Base-by-base conservation (phyloP, 345 rosid species). In the Populus alba region DNA sequence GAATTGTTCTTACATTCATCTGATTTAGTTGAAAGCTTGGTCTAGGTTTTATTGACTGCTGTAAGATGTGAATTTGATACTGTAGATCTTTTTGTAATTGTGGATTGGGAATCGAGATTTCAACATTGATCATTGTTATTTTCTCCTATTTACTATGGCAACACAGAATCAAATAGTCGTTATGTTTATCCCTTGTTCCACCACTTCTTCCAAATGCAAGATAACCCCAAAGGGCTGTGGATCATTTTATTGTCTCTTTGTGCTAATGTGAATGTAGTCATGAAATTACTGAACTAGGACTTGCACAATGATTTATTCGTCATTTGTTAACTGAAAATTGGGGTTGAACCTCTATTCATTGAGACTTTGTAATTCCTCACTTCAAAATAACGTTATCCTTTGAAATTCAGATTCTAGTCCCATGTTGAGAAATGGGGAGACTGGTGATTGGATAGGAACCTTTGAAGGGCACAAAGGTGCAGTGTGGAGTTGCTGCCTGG, bases 381-480 rank as follows among this genome's bases (percentile, higher is more conserved):
- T 55, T n/a, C 37, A 25, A 72, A 47, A 62, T n/a, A 13, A 8
- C 22, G 3, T 55, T 75, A 8, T 51, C 51, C 71, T 70, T 63
- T 88, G 78, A 43, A 75, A 20, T 78, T 71, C 82, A 97, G 99
- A 97, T 88, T 91, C 97, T 68, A 94, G 84, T 66, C 99, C 98
- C 37, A 94, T 97, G 99, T 78, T 97, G 88, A 92, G 99, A 85
- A 97, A 97, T 84, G 99, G 98, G 74, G 99, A 97, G 91, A 97
- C 97, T 71, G 99, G 98, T 74, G 99, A 97, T 62, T 97, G 98
- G 99, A 91, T 97, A 62, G 98, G 98, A 57, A 97, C 99, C 43
- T 97, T 97, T 89, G 96, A 91, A 86, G 99, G 99, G 57, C 98
- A 97, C 66, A 97, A 97, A 81, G 98, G 99, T 80, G 98, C 97